A percentile compares a stretch with the other conserved stretches of the same genome.
Evolutionary conservation across 140 eudicot genomes (phyloP).

Genomic region (Bidens hawaiensis): DNA sequence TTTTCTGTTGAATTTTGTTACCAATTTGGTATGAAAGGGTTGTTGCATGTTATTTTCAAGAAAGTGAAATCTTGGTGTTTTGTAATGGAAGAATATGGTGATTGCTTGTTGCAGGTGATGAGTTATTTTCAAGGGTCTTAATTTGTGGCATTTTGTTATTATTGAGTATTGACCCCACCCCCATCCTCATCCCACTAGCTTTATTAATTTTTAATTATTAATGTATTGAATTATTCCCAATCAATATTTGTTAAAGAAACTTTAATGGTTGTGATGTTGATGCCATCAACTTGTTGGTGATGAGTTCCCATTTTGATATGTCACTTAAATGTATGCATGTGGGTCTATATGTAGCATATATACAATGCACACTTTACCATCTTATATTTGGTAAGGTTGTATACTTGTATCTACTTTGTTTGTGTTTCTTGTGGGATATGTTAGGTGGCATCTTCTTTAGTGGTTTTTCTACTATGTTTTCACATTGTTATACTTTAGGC

Average conservation of each 20-base stretch:
- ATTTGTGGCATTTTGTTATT: slow-evolving; percentile 25
- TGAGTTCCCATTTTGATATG: slow-evolving; percentile 11
- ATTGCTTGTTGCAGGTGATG: slow-evolving; percentile 27
- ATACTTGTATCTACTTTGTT: slow-evolving; percentile 18
- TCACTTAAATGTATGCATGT: slow-evolving; percentile 9
- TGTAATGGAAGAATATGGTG: slow-evolving; percentile 22
- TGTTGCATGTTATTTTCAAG: slow-evolving; percentile 9
- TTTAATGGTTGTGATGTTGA: slow-evolving; percentile 31
- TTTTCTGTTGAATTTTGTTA: neutral
- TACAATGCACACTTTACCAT: neutral
- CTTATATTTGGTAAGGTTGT: slow-evolving; percentile 5
- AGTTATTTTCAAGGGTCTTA: slow-evolving; percentile 23
- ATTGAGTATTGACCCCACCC: too few species aligned
- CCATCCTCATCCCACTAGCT: slow-evolving; percentile 17
- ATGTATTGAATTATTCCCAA: slow-evolving; percentile 11
- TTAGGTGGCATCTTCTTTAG: slow-evolving; percentile 3
- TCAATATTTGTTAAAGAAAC: neutral
- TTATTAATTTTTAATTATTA: slow-evolving; percentile 16
- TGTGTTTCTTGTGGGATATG: slow-evolving; percentile 11
- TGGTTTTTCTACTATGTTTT: neutral
- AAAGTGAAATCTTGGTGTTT: slow-evolving; percentile 21
- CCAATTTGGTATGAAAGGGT: slow-evolving; percentile 10
- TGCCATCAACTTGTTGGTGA: slow-evolving; percentile 24
- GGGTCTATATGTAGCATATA: slow-evolving; percentile 9
- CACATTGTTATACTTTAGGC: neutral